These are phyloP conservation scores for Corymbia calophylla DNA, from an alignment of 441 rosid genomes.

Conservation along the genomic window DNA sequence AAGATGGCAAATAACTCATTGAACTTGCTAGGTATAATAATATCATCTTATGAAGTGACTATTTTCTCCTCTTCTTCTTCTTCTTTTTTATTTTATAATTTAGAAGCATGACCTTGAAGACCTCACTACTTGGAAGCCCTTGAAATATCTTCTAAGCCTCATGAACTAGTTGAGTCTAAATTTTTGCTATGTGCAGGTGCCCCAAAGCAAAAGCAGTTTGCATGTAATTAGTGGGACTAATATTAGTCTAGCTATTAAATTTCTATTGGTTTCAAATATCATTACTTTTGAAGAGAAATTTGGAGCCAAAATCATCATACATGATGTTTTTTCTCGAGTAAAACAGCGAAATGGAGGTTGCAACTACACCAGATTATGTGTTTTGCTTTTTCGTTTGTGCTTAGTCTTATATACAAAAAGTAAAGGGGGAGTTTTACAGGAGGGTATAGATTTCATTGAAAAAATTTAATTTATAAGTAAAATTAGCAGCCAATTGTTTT, in stretches of 20 bases:
- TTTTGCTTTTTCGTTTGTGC: neutral
- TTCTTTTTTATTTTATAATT: neutral
- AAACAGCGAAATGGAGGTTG: neutral
- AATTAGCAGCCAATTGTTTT: neutral
- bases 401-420: neutral
- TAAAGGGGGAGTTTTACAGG: neutral
- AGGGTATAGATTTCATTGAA: neutral
- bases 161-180: neutral
- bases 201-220: neutral
- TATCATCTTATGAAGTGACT: neutral
- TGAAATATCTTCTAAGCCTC: neutral
- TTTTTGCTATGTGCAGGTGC: neutral
- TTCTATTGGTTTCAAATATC: neutral
- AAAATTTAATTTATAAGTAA: neutral
- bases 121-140: neutral
- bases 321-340: neutral
- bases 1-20: neutral
- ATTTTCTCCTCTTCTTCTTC: neutral
- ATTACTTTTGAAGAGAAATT: neutral
- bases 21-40: neutral
- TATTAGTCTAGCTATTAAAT: neutral
- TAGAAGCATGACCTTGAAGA: neutral
- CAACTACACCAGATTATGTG: neutral
- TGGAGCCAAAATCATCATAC: neutral
- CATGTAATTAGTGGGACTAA: neutral